Conservation (phyloP, 192 early-diverging fungal species). For the Gamsiella multidivaricata region DNA sequence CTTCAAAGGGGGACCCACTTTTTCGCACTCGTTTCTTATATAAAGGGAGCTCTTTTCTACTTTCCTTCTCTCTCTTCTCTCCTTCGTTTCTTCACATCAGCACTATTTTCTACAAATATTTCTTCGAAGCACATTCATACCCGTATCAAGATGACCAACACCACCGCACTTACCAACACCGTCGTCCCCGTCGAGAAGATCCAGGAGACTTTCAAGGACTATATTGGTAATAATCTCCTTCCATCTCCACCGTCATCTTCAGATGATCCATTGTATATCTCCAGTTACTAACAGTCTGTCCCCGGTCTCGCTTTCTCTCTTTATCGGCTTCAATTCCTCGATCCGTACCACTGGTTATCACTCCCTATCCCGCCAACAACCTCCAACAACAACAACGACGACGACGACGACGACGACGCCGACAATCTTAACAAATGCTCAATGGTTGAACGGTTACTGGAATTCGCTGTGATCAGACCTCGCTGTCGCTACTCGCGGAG, state of each 20-base stretch:
- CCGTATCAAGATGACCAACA: constrained; percentile 12
- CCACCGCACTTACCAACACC: constrained; percentile 14
- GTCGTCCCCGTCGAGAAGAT: constrained; percentile 42
- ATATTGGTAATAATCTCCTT: constrained; percentile 32
- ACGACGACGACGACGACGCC: not conserved
- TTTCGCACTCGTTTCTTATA: no score
- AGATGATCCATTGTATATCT: not conserved
- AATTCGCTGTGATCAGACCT: constrained; percentile 64
- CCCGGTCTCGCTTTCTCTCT: not conserved
- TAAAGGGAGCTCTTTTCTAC: not conserved
- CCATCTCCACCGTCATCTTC: not conserved
- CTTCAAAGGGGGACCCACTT: no score
- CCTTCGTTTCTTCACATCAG: not conserved
- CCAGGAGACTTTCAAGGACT: constrained; percentile 45
- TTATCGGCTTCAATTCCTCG: no score
- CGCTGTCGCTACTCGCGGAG: constrained; percentile 76
- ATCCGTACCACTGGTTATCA: no score
- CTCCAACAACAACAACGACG: no score
- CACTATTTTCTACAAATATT: not conserved
- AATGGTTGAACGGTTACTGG: not conserved
- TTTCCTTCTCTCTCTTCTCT: constrained; percentile 3
- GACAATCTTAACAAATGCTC: not conserved
- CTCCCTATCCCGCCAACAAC: no score
- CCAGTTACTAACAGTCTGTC: no score
- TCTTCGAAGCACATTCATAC: not conserved